A percentile compares a stretch with the other conserved stretches of the same genome.
Evolutionary conservation across 305 asterid species (phyloP).

Genomic region (Salvia sclarea): DNA sequence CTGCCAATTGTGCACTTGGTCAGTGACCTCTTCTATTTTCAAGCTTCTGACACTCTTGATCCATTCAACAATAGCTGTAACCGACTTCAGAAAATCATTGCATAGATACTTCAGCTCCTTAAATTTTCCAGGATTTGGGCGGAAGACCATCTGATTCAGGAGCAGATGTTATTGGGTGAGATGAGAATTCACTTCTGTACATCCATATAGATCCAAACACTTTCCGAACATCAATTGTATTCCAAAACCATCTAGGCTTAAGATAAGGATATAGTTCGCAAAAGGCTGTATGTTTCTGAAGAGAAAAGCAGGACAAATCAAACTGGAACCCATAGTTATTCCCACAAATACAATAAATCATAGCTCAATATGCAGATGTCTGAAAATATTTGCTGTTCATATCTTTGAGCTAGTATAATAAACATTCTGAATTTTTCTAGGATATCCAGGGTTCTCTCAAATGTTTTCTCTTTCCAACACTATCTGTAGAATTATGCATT

Average conservation of each 20-base stretch:
- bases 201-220: slow-evolving; percentile 8
- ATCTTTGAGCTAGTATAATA: too few relatives aligned
- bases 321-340: not conserved
- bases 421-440: too few relatives aligned
- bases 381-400: not conserved
- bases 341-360: not conserved
- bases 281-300: not conserved
- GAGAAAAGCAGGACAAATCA: not conserved
- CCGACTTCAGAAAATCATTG: slow-evolving; percentile 54
- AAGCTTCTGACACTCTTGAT: slow-evolving; percentile 39
- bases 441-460: too few relatives aligned
- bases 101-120: slow-evolving; percentile 60
- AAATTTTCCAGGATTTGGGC: slow-evolving; percentile 68
- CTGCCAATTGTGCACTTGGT: slow-evolving; percentile 80
- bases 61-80: slow-evolving; percentile 48
- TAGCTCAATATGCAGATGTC: not conserved
- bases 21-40: slow-evolving; percentile 40
- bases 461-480: too few relatives aligned
- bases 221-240: too few relatives aligned
- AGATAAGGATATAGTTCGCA: not conserved
- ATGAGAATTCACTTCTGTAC: slow-evolving; percentile 3
- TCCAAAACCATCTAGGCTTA: too few relatives aligned
- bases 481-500: too few relatives aligned
- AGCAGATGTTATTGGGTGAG: slow-evolving; percentile 25
- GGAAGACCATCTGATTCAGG: slow-evolving; percentile 68